Base-by-base conservation (phyloP, 2,329 filamentous ascomycete genomes). In the Botrytis porri region DNA sequence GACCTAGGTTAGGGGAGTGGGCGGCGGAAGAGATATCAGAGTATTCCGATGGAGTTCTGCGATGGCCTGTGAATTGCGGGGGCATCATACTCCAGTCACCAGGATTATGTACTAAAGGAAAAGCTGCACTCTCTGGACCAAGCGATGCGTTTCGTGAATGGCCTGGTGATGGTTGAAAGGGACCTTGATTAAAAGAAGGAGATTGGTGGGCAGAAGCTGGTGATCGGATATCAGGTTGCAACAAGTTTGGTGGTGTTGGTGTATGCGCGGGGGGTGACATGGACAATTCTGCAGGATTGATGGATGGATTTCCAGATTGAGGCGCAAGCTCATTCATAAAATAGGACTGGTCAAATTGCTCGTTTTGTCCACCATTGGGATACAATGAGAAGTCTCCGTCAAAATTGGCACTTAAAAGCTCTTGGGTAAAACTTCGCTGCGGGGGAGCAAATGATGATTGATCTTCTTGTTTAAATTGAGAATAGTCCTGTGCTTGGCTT, bases 11-110 rank as follows among this genome's bases (percentile, higher is more conserved):
- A 5, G 95, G 95, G 29, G 95, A 98, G 37, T 91, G 92, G 35
- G 93, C 90, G 25, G 91, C 93, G 29, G 94, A 97, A 8, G 91
- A 97, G 9, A 97, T 91, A 77, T 98, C 95, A 4, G 94, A 97
- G 79, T 92, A 94, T 78, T 98, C 95, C n/a, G 95, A 98, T 1
- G 93, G 93, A 54, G 89, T 90, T 79, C 95, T 89, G 77, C 94
- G 88, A 81, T 98, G 95, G n/a, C 88, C 86, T 77, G 93, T 91
- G 80, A 97, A 98, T 74, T 85, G 84, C 54, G 84, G 83, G 77
- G 87, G 87, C 79, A 86, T 81, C 80, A 86, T 83, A 48, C 85
- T 82, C 89, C 89, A 92, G 75, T 92, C 89, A 63, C 83, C 83
- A 66, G 84, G 83, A 63, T 83, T 81, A 70, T 84, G 83, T 25